Base-by-base conservation (phyloP, 441 rosid species). In the Macaranga tanarius region DNA sequence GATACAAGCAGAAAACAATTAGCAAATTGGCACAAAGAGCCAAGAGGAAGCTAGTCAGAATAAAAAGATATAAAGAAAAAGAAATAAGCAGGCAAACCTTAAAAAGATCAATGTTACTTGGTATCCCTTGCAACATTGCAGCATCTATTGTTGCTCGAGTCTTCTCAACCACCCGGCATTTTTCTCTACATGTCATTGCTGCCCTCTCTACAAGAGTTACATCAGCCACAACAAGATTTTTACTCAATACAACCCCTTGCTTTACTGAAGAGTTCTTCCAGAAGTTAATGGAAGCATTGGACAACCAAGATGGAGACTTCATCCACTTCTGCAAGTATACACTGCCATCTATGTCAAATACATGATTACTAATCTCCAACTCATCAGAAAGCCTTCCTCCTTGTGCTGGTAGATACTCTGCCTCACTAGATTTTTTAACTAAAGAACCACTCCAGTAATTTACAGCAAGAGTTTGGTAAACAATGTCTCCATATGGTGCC, bases 121-220 rank as follows among this genome's bases (percentile, higher is more conserved):
- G 97, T 76, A 92, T 95, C 71, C 97, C 99, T 86, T 89, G 72
- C 67, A 95, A 80, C 83, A 81, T 88, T 55, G 99, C 99, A 76
- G 99, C 99, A 79, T 92, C 90, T 67, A 95, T 90, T 22, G 99
- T 95, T 52, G 97, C 99, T 83, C 91, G 99, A 71, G 99, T 91
- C 79, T 86, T 91, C 75, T 95, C 92, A 57, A 88, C 92, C 61
- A 83, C 88, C 73, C 78, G 89, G 54, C 77, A 85, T 79, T 89
- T 95, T 73, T 87, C 78, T 83, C 75, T 86, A 87, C 97, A 95
- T 64, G 78, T 81, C 55, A 74, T 73, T 66, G 88, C 90, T 74
- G 97, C 97, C 81, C 88, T 90, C 83, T 95, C 97, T 57, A 85
- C 84, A 58, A 88, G 89, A 65, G 90, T 82, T 74, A 72, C 75